Evolutionary conservation across 1,284 basidiomycete species (phyloP), one percentile per base, ranked within the genome.

Genomic region (Exobasidium rhododendri): DNA sequence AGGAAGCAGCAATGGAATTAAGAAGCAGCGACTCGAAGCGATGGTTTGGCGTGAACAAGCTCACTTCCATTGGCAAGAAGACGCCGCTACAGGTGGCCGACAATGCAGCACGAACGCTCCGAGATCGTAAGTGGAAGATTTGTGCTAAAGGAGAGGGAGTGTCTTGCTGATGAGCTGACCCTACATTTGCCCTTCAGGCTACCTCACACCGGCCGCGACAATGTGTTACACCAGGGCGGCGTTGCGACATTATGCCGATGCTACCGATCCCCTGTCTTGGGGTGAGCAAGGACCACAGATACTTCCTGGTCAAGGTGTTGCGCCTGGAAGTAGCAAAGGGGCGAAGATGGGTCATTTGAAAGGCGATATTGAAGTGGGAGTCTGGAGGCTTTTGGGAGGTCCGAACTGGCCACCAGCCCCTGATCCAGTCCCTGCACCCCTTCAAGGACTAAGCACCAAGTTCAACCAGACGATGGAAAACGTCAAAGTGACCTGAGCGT

Each of bases 351-450:
- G 63, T 3, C 62, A 63, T 6, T 64, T 62, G 20, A 63, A 68
- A 28, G 71, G 71, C 4, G 71, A 74, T 56, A 67, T 74, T 50
- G 71, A 74, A 63, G 65, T 67, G 29, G 68, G 70, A 1, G 56
- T 70, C 1, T 74, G 71, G 71, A 45, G 63, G 22, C 22, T 70
- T 32, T 58, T 72, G 40, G 70, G 68, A 14, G 59, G 58, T 55
- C 70, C 70, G 1, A 64, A 70, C 26, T 72, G 70, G 70, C 68
- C 69, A 20, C 70, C 68, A 58, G 35, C 10, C 17, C 35, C 35
- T 40, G 35, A 40, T 40, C 35, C 47, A 20, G 3, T 50, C n/a
- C 22, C 4, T 4, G 26, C 13, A 13, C 46, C 26, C 13, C 3
- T 10, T 45, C 10, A 10, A 4, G 44, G 44, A 45, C 3, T 45